Conservation (phyloP, 768 basidiomycete species). For the Russula abietina region DNA sequence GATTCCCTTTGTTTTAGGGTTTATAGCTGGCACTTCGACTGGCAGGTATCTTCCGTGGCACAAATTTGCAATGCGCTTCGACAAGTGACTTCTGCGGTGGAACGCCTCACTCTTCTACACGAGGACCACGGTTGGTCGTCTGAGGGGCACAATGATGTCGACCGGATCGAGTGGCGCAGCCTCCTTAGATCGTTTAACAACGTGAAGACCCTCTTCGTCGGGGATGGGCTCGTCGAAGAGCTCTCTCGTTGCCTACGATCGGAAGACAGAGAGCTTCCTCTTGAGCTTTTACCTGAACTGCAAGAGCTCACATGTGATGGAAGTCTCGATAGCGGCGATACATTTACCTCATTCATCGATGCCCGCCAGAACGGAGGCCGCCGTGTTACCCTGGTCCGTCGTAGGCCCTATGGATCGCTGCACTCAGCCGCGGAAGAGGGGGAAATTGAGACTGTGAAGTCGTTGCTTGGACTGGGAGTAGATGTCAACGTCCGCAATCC, state of each 20-base stretch:
- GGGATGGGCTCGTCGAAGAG: neutral
- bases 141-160: neutral
- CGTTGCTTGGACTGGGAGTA: neutral
- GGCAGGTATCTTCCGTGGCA: too few species aligned
- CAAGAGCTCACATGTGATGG: neutral
- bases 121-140: neutral
- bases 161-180: neutral
- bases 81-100: neutral
- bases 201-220: neutral
- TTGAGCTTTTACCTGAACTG: neutral
- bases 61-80: too few species aligned
- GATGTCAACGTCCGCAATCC: neutral
- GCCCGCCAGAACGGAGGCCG: conserved; percentile 17
- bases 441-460: neutral
- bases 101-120: neutral
- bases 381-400: neutral
- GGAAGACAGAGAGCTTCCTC: neutral
- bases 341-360: conserved; percentile 5
- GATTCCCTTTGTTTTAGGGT: too few species aligned
- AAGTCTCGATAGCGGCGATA: neutral
- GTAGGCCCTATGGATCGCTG: neutral
- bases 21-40: too few species aligned
- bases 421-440: neutral
- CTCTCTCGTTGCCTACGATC: neutral
- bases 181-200: neutral